These are phyloP conservation scores for Phytopythium kandeliae DNA, from an alignment of 352 stramenopile genomes.

Conservation along the genomic window DNA sequence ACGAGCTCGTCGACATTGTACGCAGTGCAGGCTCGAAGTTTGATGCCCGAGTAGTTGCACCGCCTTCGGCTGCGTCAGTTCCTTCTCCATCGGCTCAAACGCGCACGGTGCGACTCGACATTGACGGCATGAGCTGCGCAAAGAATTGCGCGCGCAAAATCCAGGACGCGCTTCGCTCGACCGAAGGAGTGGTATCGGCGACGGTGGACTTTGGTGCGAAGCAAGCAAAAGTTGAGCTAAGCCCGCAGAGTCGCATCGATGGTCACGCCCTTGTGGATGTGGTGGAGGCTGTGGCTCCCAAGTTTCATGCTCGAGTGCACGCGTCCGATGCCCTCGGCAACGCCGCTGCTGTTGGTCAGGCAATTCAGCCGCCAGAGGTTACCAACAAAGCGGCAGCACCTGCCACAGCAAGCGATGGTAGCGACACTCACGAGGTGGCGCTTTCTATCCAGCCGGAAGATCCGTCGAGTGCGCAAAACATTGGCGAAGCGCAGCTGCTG, in stretches of 20 bases:
- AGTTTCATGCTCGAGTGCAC: slow-evolving; percentile 39
- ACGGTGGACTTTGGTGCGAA: slow-evolving; percentile 65
- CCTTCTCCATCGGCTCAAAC: slow-evolving; percentile 2
- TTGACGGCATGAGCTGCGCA: slow-evolving; percentile 63
- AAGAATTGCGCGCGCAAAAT: slow-evolving; percentile 73
- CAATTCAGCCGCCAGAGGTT: background rate
- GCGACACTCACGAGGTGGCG: slow-evolving; percentile 19
- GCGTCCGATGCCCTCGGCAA: background rate
- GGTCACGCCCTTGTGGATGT: slow-evolving; percentile 53
- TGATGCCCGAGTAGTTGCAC: slow-evolving; percentile 41
- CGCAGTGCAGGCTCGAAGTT: slow-evolving; percentile 50
- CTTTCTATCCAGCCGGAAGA: slow-evolving; percentile 23
- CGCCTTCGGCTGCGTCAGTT: slow-evolving; percentile 3
- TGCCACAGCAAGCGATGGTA: background rate
- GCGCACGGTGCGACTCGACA: slow-evolving; percentile 39
- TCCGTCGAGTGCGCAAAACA: slow-evolving; percentile 39
- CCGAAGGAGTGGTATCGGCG: slow-evolving; percentile 57
- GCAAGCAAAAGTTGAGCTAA: slow-evolving; percentile 52
- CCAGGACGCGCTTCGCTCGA: slow-evolving; percentile 45
- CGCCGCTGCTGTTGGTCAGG: background rate
- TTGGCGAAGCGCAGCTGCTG: slow-evolving; percentile 58
- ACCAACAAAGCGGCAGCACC: background rate
- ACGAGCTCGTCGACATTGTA: slow-evolving; percentile 57
- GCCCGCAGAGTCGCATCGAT: slow-evolving; percentile 47
- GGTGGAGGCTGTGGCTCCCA: slow-evolving; percentile 30